These are phyloP conservation scores for Lentinula boryana DNA, from an alignment of 768 basidiomycete genomes.

Conservation along the genomic window DNA sequence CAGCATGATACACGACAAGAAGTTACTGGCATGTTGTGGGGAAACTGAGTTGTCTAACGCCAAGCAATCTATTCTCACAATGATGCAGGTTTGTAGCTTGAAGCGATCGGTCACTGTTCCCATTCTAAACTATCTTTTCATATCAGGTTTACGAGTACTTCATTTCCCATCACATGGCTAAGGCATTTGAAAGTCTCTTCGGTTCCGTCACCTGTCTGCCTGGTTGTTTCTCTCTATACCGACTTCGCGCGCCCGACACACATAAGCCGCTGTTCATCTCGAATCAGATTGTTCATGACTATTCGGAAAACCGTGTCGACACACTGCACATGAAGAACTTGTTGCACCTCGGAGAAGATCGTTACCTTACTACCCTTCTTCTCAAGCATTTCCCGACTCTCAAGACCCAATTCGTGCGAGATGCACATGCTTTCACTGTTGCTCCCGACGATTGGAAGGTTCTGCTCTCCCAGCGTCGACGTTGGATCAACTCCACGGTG, in stretches of 20 bases:
- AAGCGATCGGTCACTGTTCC: neutral
- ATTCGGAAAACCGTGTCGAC: conserved; percentile 94
- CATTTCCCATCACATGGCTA: conserved; percentile 98
- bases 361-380: conserved; percentile 92
- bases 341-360: conserved; percentile 97
- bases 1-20: conserved; percentile 97
- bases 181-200: conserved; percentile 95
- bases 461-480: conserved; percentile 90
- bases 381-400: conserved; percentile 91
- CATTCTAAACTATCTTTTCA: neutral
- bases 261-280: conserved; percentile 93
- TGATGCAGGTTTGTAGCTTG: conserved; percentile 71
- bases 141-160: conserved; percentile 94
- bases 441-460: conserved; percentile 96
- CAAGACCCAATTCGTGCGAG: conserved; percentile 94
- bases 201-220: conserved; percentile 98
- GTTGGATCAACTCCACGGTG: conserved; percentile 99
- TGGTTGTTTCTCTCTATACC: conserved; percentile 98
- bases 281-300: conserved; percentile 86
- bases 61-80: conserved; percentile 91
- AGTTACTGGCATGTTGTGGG: conserved; percentile 90
- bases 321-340: conserved; percentile 99
- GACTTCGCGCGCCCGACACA: conserved; percentile 88
- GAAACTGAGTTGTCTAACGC: conserved; percentile 92
- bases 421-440: conserved; percentile 91